Evolutionary conservation across 768 basidiomycete genomes (phyloP), one percentile per base, ranked within the genome.

Genomic region (Tulasnella sp.): DNA sequence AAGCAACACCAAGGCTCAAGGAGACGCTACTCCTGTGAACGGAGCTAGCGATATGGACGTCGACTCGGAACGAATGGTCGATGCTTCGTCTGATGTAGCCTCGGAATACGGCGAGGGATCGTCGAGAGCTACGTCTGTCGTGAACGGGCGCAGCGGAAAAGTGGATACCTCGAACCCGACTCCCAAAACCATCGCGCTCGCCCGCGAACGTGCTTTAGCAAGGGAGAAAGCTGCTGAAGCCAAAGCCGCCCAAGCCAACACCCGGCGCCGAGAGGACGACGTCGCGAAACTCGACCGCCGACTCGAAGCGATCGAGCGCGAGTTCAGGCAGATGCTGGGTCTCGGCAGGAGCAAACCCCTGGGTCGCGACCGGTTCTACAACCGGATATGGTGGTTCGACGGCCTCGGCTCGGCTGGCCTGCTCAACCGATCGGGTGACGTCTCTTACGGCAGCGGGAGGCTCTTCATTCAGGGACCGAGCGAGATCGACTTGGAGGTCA

Each of bases 351-450:
- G 94, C 29, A 93, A 95, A 82, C 95, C 96, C 1, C 82, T 99
- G 73, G 98, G 98, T 18, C 88, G 89, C 80, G 98, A 99, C 83
- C 88, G 98, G 75, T 99, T 98, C 84, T 93, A 93, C 82, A 97
- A 98, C 83, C 90, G 94, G 42, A 87, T 98, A 79, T 99, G 97
- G 97, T 99, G 97, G 97, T 94, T 98, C 83, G 97, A 99, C 84
- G 97, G 97, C 13, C 89, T 96, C 88, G 97, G 97, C 9, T 70
- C 77, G 20, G 91, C 91, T 6, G 91, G 91, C 70, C 91, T 92
- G 69, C 85, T 97, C 74, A 86, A 95, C 78, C 92, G 91, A 55
- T 91, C 90, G 80, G 93, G 93, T 20, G 88, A 90, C 39, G 89
- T 92, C 39, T 88, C 92, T 83, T 97, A 94, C 82, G 95, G 95